Conservation (phyloP, 345 rosid genomes). For the Ceriops tagal region DNA sequence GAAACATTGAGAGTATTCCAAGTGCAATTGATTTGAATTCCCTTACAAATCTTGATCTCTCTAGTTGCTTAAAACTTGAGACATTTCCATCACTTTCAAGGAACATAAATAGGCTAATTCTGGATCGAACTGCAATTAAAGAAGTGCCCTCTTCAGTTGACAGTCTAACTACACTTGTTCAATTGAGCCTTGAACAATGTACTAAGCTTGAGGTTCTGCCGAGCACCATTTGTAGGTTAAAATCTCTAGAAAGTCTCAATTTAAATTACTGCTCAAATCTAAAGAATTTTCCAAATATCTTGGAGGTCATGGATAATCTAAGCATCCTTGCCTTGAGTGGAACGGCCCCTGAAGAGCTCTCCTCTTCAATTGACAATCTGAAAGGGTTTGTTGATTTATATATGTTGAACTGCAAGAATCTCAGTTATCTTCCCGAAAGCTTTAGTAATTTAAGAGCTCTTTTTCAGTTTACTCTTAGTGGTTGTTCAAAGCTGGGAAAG, state of each 20-base stretch:
- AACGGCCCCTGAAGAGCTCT: neutral
- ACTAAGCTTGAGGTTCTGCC: constrained; percentile 4
- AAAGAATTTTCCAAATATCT: constrained; percentile 3
- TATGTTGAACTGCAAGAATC: neutral
- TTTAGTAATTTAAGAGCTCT: neutral
- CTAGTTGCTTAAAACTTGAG: neutral
- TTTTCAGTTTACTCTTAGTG: constrained; percentile 8
- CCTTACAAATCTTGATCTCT: constrained; percentile 2
- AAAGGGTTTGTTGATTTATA: neutral
- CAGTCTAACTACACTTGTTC: constrained; percentile 4
- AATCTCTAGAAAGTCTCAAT: constrained; percentile 4
- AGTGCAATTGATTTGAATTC: neutral
- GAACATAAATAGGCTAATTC: neutral
- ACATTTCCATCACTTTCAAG: constrained; percentile 1
- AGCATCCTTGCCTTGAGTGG: neutral
- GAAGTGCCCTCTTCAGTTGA: neutral
- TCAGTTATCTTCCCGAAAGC: neutral
- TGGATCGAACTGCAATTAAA: neutral
- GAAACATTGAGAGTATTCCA: neutral
- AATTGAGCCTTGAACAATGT: constrained; percentile 14
- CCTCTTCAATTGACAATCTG: neutral
- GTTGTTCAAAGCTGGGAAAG: constrained; percentile 28
- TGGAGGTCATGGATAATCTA: neutral
- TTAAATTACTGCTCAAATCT: constrained; percentile 6
- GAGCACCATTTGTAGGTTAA: neutral